A percentile compares a stretch with the other conserved stretches of the same genome.
phyloP scores from a whole-genome alignment of 2,329 filamentous ascomycete genomes.

The Phialemoniopsis sp. region DNA sequence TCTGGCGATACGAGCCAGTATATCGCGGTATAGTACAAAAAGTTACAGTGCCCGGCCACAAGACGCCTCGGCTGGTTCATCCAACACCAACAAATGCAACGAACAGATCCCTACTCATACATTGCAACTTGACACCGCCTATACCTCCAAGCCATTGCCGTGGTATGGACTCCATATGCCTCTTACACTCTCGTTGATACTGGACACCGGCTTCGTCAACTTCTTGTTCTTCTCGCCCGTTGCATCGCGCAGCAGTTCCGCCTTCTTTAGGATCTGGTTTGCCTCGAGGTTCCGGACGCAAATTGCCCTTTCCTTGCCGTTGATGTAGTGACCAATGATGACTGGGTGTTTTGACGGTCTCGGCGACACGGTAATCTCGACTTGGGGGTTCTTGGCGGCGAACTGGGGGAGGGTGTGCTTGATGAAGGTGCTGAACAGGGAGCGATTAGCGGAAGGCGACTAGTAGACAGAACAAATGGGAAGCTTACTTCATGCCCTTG shows the following conservation, averaged over 20 bases:
- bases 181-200: slow-evolving; percentile 62
- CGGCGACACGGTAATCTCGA: slow-evolving; percentile 90
- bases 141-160: slow-evolving; percentile 52
- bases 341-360: slow-evolving; percentile 87
- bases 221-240: slow-evolving; percentile 70
- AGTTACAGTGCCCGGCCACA: no score
- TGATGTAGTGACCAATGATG: slow-evolving; percentile 87
- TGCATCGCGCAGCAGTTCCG: slow-evolving; percentile 65
- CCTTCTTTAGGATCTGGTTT: slow-evolving; percentile 78
- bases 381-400: slow-evolving; percentile 74
- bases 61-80: slow-evolving; percentile 1
- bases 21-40: not conserved
- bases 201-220: slow-evolving; percentile 60
- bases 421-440: slow-evolving; percentile 67
- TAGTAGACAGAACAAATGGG: not conserved
- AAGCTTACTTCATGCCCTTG: slow-evolving; percentile 81
- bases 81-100: slow-evolving; percentile 2
- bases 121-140: slow-evolving; percentile 12
- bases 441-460: not conserved
- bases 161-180: slow-evolving; percentile 71
- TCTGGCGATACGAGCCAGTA: not conserved
- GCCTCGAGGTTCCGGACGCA: slow-evolving; percentile 85
- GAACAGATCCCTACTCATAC: slow-evolving; percentile 7
- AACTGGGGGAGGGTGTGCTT: slow-evolving; percentile 72
- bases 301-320: slow-evolving; percentile 78